Evolutionary conservation across 805 yeast species (phyloP), one percentile per base, ranked within the genome.

Genomic region (Yarrowia divulgata): DNA sequence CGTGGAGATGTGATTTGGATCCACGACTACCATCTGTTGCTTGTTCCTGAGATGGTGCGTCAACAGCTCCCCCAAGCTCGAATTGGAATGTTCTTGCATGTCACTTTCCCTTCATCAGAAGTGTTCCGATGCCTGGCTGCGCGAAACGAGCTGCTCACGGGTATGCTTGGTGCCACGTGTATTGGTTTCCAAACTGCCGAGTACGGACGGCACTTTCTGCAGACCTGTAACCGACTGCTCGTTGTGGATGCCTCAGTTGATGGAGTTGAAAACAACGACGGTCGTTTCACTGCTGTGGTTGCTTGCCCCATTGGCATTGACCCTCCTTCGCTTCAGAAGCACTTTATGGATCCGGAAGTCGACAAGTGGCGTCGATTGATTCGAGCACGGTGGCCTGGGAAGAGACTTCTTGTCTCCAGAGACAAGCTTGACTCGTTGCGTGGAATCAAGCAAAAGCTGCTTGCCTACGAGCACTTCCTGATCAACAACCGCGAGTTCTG

Each of bases 41-140:
- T 94, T 52, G 91, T 93, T 1, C 98, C 98, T 0, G 84, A 83
- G 68, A 88, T 94, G 94, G 84, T 94, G 4, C 84, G 97, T 71
- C 83, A 87, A 70, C 79, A 83, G 72, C 77, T 93, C 29, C 97
- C 98, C 5, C 77, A 86, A 69, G 98, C 97, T 1, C 87, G 89
- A 71, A 93, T 95, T 73, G 98, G 97, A 0, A 90, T 93, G 73
- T 95, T 93, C 78, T 81, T 95, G 69, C 99, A 95, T 75, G 91
- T 94, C 14, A 90, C 98, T 1, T 94, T 94, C 81, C 99, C 99
- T 9, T 90, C 97, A 3, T 88, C 94, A 69, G 99, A 94, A 77
- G 97, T 94, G 2, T 95, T 93, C 79, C 84, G 98, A 72, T 93
- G 98, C 74, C 85, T 94, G 71, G 97, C 98, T 0, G 95, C 92